Evolutionary conservation across 345 rosid species (phyloP).

Genomic region (Brassica cretica): DNA sequence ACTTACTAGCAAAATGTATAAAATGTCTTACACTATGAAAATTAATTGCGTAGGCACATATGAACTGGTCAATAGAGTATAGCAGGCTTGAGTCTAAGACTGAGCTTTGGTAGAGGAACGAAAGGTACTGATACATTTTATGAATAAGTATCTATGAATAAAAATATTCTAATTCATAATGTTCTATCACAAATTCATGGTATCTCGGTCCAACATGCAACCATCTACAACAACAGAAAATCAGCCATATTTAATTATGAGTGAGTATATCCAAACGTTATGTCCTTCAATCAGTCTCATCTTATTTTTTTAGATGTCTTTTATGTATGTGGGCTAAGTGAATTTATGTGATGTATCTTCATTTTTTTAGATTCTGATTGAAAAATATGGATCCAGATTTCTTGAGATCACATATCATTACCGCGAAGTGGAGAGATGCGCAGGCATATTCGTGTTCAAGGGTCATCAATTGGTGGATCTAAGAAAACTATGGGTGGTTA

Average conservation of each 20-base stretch:
- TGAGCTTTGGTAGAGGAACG: too few relatives aligned
- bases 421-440: too few relatives aligned
- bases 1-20: not conserved
- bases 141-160: too few relatives aligned
- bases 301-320: not conserved
- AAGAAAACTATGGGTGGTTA: not conserved
- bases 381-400: too few relatives aligned
- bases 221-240: not conserved
- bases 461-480: not conserved
- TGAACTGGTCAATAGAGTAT: not conserved
- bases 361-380: too few relatives aligned
- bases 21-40: too few relatives aligned
- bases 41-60: not conserved
- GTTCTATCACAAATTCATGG: not conserved
- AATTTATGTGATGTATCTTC: too few relatives aligned
- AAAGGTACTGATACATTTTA: too few relatives aligned
- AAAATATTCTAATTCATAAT: not conserved
- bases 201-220: not conserved
- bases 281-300: not conserved
- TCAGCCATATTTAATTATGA: not conserved
- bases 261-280: not conserved
- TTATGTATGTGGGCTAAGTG: too few relatives aligned
- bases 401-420: too few relatives aligned
- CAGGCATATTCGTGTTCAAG: too few relatives aligned
- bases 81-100: not conserved